Percentiles rank a stretch among this genome's conserved stretches.
phyloP scores from a whole-genome alignment of 176 grass and related monocot genomes.

The Alloteropsis semialata region DNA sequence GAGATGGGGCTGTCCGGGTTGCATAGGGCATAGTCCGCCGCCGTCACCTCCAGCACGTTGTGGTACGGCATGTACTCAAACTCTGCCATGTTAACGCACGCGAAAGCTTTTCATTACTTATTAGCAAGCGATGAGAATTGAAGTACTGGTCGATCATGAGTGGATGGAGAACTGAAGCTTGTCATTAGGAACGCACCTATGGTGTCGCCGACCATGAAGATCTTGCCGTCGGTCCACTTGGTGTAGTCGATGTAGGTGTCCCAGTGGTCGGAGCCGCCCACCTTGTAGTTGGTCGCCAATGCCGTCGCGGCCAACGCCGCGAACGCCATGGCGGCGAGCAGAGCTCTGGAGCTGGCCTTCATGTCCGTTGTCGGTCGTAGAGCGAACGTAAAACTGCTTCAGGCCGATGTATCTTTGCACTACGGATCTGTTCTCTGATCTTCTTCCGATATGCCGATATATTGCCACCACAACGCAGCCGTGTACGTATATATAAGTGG shows the following conservation, averaged over 20 bases:
- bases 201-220: slow-evolving; percentile 61
- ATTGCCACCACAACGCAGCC: neutral
- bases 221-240: slow-evolving; percentile 39
- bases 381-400: neutral
- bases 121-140: neutral
- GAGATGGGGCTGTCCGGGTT: slow-evolving; percentile 4
- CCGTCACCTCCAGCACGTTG: slow-evolving; percentile 68
- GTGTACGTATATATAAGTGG: neutral
- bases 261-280: slow-evolving; percentile 54
- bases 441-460: neutral
- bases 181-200: slow-evolving; percentile 25
- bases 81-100: slow-evolving; percentile 12
- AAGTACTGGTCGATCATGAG: neutral
- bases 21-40: slow-evolving; percentile 50
- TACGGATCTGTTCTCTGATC: neutral
- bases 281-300: slow-evolving; percentile 30
- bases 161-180: neutral
- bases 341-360: slow-evolving; percentile 14
- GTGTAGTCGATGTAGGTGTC: slow-evolving; percentile 55
- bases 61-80: slow-evolving; percentile 59
- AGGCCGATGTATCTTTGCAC: neutral
- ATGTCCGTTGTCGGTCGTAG: neutral
- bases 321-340: slow-evolving; percentile 26
- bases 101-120: neutral
- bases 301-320: slow-evolving; percentile 29